Base-by-base conservation (phyloP, 2,329 filamentous ascomycete genomes). In the Hymenoscyphus scutula region DNA sequence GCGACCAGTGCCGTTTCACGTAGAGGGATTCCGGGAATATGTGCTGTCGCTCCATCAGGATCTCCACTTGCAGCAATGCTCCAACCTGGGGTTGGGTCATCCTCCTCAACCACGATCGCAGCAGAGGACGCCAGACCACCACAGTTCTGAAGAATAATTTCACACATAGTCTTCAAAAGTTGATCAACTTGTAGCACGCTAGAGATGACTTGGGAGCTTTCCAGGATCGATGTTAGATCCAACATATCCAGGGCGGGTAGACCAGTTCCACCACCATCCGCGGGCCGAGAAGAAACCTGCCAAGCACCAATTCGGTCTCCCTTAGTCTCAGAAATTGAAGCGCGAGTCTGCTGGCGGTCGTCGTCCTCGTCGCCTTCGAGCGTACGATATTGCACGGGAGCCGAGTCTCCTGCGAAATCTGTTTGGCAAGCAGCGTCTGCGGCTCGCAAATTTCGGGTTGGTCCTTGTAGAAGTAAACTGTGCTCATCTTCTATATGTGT, bases 231-330 rank as follows among this genome's bases (percentile, higher is more conserved):
- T 51, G 90, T 88, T 65, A 93, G 76, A 74, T 93, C 90, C 71
- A 94, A 87, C 87, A 94, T 92, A 76, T 94, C 90, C 59, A 94
- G 81, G 30, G 89, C 87, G 48, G 89, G 89, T 63, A 92, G 80
- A 11, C 88, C 87, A 38, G 80, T 84, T 2, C 83, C 84, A 23
- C 83, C 79, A 66, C 86, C 84, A 29, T 37, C 25, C 19, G 51
- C 41, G 5, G 82, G 75, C 62, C 83, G 81, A 76, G 85, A 85
- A 11, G 83, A 82, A 29, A 84, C 84, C 68, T 84, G 80, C 85
- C 85, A 88, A n/a, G 82, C 83, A 51, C 83, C 83, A 72, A 87
- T 84, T 41, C 83, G 80, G 59, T 85, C 84, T 54, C 83, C 84
- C 67, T 80, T 83, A 6, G 79, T 76, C 58, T 85, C 82, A 0